Conservation (phyloP, 305 asterid species). For the Fraxinus greggii region DNA sequence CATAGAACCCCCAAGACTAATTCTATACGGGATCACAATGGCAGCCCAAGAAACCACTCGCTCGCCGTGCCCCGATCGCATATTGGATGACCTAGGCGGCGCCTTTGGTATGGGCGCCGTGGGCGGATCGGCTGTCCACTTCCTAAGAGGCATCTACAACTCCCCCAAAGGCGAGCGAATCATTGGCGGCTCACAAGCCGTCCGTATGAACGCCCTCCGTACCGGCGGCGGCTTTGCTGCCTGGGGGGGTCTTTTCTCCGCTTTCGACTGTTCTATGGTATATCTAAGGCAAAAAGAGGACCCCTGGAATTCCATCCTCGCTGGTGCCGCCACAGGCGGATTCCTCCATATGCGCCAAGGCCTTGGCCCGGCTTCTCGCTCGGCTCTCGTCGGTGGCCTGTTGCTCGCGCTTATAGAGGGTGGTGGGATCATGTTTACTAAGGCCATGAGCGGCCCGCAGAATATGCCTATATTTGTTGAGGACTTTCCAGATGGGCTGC, state of each 20-base stretch:
- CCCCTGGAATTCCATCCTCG: conserved; percentile 39
- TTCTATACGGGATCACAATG: conserved; percentile 8
- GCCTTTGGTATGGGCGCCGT: conserved; percentile 41
- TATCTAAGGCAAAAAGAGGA: conserved; percentile 39
- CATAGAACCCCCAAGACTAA: no score
- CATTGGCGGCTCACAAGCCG: conserved; percentile 32
- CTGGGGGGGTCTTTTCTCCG: conserved; percentile 39
- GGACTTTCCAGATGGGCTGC: conserved; percentile 1
- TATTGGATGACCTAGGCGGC: conserved; percentile 38
- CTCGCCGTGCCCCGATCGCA: conserved; percentile 41
- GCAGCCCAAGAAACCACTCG: conserved; percentile 34
- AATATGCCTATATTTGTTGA: conserved; percentile 21
- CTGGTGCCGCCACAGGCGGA: conserved; percentile 41
- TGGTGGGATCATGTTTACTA: conserved; percentile 25
- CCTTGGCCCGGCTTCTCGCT: conserved; percentile 20
- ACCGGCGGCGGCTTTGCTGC: conserved; percentile 13
- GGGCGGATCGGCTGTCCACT: conserved; percentile 36
- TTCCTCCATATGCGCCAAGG: conserved; percentile 37
- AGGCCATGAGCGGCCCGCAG: conserved; percentile 19
- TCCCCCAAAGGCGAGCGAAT: conserved; percentile 37
- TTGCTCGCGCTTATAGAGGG: conserved; percentile 32
- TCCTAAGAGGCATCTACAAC: conserved; percentile 35
- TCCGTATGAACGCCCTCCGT: conserved; percentile 38
- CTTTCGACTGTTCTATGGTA: conserved; percentile 34
- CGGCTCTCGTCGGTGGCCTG: conserved; percentile 33